A percentile compares a stretch with the other conserved stretches of the same genome.
These are phyloP conservation scores for Vaccinium darrowii DNA, from an alignment of 148 eudicot species.

Conservation along the genomic window DNA sequence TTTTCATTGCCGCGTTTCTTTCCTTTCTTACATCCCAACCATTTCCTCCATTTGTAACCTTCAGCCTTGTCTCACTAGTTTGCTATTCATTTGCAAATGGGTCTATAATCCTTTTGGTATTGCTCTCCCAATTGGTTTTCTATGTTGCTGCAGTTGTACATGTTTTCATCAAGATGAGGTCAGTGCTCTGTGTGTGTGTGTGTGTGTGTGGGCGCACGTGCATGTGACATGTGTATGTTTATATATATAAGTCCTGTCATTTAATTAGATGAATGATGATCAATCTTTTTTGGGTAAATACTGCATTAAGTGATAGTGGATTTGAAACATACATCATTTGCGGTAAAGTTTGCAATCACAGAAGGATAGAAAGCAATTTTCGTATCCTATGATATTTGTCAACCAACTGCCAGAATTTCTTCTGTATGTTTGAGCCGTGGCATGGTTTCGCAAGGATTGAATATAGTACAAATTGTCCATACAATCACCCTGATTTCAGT, in stretches of 20 bases:
- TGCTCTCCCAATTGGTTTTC: conserved; percentile 52
- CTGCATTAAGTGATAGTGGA: not conserved
- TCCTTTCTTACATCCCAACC: conserved; percentile 53
- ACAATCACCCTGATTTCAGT: not conserved
- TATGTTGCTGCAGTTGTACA: conserved; percentile 54
- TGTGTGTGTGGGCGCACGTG: not conserved
- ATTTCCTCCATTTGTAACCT: conserved; percentile 57
- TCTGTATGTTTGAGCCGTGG: not conserved
- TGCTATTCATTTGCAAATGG: conserved; percentile 84
- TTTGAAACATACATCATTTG: not conserved
- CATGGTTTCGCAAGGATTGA: not conserved
- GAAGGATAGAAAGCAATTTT: not conserved
- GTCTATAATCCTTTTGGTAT: conserved; percentile 48
- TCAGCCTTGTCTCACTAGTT: conserved; percentile 58
- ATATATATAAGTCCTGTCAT: not conserved
- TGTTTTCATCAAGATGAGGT: conserved; percentile 81
- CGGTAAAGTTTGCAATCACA: not conserved
- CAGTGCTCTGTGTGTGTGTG: conserved; percentile 19
- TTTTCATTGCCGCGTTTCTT: conserved; percentile 46
- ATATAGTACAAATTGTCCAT: not conserved
- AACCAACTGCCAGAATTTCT: not conserved
- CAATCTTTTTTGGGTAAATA: not conserved
- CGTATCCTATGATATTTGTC: not conserved
- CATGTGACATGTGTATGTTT: not conserved
- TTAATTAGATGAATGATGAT: not conserved